Percentiles rank a stretch among this genome's conserved stretches.
phyloP scores from a whole-genome alignment of 805 yeast species.

The Debaryomyces castellii region DNA sequence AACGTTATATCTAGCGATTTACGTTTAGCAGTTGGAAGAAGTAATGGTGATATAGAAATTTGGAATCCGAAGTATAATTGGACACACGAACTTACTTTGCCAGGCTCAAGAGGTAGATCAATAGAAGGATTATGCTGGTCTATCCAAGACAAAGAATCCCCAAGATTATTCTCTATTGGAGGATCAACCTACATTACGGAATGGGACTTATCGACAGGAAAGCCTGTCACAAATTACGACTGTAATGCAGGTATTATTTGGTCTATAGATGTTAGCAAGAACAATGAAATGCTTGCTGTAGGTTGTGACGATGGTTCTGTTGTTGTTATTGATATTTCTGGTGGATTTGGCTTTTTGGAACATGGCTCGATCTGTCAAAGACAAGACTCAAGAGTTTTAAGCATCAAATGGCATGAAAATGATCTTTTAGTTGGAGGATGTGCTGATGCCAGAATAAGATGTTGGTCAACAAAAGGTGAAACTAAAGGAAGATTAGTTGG shows the following conservation, averaged over 20 bases:
- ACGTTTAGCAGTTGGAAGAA: conserved; percentile 86
- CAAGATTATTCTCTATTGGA: conserved; percentile 87
- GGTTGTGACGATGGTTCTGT: conserved; percentile 97
- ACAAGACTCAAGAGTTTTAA: conserved; percentile 78
- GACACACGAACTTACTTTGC: conserved; percentile 70
- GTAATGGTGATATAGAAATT: conserved; percentile 92
- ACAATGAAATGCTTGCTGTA: conserved; percentile 67
- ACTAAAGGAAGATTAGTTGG: conserved; percentile 68
- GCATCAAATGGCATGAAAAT: conserved; percentile 72
- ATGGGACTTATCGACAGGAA: conserved; percentile 79
- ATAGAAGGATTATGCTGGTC: conserved; percentile 91
- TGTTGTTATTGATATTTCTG: conserved; percentile 78
- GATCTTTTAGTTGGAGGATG: conserved; percentile 84
- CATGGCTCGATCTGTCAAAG: conserved; percentile 75
- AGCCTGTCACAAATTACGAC: conserved; percentile 73
- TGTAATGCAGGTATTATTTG: conserved; percentile 93
- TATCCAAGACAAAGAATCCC: conserved; percentile 42
- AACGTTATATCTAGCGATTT: conserved; percentile 46
- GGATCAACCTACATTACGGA: conserved; percentile 91
- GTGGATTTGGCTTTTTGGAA: conserved; percentile 82
- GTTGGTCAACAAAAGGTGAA: conserved; percentile 60
- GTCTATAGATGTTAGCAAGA: conserved; percentile 71
- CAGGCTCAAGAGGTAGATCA: conserved; percentile 80
- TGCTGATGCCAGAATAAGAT: conserved; percentile 87
- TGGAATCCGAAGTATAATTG: conserved; percentile 88